Evolutionary conservation across 2,329 filamentous ascomycete species (phyloP).

Genomic region (Fusarium sp.): DNA sequence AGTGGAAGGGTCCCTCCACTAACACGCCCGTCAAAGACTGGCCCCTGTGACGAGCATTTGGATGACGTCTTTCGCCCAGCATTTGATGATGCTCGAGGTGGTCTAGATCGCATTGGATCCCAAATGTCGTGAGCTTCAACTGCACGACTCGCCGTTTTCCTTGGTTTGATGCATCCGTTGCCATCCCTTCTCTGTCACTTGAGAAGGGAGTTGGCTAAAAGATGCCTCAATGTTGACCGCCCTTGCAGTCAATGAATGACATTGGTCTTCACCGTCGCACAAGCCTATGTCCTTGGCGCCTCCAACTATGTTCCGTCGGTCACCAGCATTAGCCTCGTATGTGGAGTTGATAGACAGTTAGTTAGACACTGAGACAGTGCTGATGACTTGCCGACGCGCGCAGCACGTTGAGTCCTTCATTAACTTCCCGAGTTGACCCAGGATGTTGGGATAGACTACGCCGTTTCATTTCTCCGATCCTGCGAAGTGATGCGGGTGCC

Average conservation of each 20-base stretch:
- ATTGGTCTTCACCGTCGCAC: background rate
- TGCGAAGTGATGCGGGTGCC: conserved; percentile 7
- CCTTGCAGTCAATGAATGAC: background rate
- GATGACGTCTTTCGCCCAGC: conserved; percentile 27
- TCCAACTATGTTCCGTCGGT: conserved; percentile 1
- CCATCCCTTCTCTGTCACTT: background rate
- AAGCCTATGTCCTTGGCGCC: conserved; percentile 11
- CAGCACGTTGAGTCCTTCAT: background rate
- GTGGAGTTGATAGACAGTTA: background rate
- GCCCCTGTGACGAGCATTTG: conserved; percentile 15
- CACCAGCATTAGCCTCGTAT: background rate
- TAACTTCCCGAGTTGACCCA: conserved; percentile 8
- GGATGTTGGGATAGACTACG: background rate
- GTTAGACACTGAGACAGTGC: conserved; percentile 24
- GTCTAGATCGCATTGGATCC: conserved; percentile 29
- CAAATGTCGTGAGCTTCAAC: background rate
- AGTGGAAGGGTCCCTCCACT: conserved; percentile 12
- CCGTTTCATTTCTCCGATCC: conserved; percentile 8
- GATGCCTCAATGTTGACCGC: conserved; percentile 4
- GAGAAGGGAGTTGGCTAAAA: background rate
- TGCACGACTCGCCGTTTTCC: conserved; percentile 14
- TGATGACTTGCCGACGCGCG: conserved; percentile 28
- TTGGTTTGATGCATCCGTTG: conserved; percentile 13
- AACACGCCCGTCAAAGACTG: conserved; percentile 6
- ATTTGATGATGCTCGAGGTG: background rate